Evolutionary conservation across 2,329 filamentous ascomycete genomes (phyloP).

Genomic region (Neoarthrinium moseri): DNA sequence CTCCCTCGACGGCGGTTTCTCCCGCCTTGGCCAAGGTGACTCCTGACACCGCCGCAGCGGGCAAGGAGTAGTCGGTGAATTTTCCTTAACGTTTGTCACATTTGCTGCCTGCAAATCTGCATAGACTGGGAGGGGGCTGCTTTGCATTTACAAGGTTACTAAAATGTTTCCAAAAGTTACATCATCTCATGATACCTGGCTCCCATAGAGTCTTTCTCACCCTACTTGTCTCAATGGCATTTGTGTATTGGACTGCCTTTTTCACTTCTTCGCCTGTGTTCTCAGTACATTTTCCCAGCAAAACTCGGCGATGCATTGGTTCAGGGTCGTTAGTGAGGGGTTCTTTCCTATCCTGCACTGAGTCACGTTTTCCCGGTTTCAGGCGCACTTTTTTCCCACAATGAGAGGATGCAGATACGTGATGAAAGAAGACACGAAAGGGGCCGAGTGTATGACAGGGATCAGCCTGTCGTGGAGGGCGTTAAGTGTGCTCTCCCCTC

Average conservation of each 20-base stretch:
- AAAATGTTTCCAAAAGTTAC: constrained; percentile 44
- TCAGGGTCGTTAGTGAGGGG: constrained; percentile 3
- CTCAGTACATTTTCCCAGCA: constrained; percentile 12
- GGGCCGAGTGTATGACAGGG: too few species aligned
- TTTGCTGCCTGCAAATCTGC: constrained; percentile 34
- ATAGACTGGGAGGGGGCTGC: constrained; percentile 40
- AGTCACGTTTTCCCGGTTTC: too few species aligned
- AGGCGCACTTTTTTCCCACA: too few species aligned
- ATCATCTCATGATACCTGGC: constrained; percentile 42
- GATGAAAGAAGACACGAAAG: too few species aligned
- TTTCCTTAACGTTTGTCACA: constrained; percentile 33
- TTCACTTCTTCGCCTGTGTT: constrained; percentile 18
- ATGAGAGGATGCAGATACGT: too few species aligned
- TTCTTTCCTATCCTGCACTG: constrained; percentile 3
- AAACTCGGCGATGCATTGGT: background rate
- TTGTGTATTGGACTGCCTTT: too few species aligned
- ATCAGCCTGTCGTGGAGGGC: too few species aligned
- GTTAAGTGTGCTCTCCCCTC: too few species aligned
- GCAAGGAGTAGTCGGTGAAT: constrained; percentile 49
- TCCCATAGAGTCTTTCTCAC: constrained; percentile 29
- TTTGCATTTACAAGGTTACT: constrained; percentile 42
- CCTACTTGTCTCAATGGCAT: too few species aligned
- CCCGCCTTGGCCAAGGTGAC: constrained; percentile 64
- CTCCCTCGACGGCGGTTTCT: constrained; percentile 67
- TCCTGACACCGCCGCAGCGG: constrained; percentile 45